Evolutionary conservation across 192 early-diverging fungal species (phyloP).

Genomic region (Gigaspora rosea): DNA sequence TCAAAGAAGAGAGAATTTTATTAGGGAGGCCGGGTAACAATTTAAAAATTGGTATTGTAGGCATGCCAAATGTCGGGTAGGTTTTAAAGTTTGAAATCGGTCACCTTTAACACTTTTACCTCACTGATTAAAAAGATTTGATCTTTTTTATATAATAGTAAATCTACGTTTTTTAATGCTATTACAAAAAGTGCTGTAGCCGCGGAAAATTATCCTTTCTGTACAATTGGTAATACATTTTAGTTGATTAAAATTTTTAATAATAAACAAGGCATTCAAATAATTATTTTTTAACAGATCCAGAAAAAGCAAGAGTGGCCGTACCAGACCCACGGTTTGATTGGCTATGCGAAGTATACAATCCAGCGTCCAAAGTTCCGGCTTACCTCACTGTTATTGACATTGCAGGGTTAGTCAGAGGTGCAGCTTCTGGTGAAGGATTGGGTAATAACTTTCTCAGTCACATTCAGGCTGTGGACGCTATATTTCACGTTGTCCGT

Average conservation of each 20-base stretch:
- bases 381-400: conserved; percentile 92
- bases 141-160: conserved; percentile 41
- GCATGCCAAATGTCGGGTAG: conserved; percentile 92
- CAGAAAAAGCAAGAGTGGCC: conserved; percentile 85
- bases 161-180: conserved; percentile 87
- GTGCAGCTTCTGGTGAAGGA: conserved; percentile 74
- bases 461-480: conserved; percentile 86
- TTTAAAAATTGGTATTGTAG: conserved; percentile 93
- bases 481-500: conserved; percentile 82
- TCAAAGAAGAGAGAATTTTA: conserved; percentile 71
- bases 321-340: conserved; percentile 92
- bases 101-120: not conserved
- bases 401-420: conserved; percentile 98
- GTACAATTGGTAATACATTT: conserved; percentile 67
- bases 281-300: conserved; percentile 58
- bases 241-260: no score
- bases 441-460: conserved; percentile 95
- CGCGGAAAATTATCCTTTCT: conserved; percentile 98
- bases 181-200: conserved; percentile 68
- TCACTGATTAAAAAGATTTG: not conserved
- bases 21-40: conserved; percentile 87
- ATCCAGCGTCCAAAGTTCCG: conserved; percentile 65
- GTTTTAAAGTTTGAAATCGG: not conserved
- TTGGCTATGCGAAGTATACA: conserved; percentile 71
- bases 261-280: no score